Percentiles rank a stretch among this genome's conserved stretches.
Evolutionary conservation across 805 yeast species (phyloP).

Genomic region (Saturnispora serradocipensis): DNA sequence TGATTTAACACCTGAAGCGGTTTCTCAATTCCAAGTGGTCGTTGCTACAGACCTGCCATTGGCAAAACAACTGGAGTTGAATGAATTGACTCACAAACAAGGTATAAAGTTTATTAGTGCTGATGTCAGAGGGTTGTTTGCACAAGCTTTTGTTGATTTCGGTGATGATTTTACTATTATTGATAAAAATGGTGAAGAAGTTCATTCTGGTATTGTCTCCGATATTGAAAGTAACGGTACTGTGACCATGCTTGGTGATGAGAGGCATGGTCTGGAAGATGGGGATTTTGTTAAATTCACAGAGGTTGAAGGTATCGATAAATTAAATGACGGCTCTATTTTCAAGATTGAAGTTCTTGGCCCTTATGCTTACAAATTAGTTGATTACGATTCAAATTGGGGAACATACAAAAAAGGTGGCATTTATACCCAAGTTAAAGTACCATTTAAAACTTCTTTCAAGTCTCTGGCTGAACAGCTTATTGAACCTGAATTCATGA

Average conservation of each 20-base stretch:
- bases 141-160: conserved; percentile 81
- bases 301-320: conserved; percentile 74
- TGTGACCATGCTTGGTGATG: conserved; percentile 88
- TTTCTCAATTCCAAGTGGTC: conserved; percentile 61
- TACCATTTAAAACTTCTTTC: conserved; percentile 58
- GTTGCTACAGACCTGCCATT: conserved; percentile 74
- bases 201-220: conserved; percentile 74
- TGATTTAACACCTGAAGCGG: conserved; percentile 43
- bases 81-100: conserved; percentile 62
- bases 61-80: conserved; percentile 67
- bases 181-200: conserved; percentile 92
- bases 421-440: conserved; percentile 83
- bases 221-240: conserved; percentile 83
- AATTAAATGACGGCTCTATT: conserved; percentile 64
- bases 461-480: conserved; percentile 58
- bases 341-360: conserved; percentile 79
- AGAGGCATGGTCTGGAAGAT: conserved; percentile 88
- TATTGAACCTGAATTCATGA: conserved; percentile 64
- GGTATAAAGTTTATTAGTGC: conserved; percentile 75
- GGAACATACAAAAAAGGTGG: conserved; percentile 80
- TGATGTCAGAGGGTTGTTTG: conserved; percentile 82
- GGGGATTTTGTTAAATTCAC: conserved; percentile 82
- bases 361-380: conserved; percentile 78
- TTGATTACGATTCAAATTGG: conserved; percentile 43
- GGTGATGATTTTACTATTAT: conserved; percentile 73